phyloP scores from a whole-genome alignment of 176 grass and related monocot genomes.

The Paspalum notatum region DNA sequence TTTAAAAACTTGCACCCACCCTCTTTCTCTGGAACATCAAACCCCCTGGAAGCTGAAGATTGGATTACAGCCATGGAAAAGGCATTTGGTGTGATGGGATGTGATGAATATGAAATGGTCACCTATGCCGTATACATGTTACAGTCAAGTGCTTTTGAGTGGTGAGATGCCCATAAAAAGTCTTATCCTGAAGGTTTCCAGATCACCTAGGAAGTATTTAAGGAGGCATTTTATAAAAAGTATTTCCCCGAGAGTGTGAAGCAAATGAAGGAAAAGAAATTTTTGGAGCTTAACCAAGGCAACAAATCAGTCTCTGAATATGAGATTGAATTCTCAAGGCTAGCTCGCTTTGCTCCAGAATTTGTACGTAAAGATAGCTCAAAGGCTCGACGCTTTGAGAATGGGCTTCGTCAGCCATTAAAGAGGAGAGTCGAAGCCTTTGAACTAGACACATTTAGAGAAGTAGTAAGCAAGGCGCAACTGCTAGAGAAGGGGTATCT shows the following conservation, averaged over 20 bases:
- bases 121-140: background rate
- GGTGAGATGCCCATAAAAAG: slow-evolving; percentile 1
- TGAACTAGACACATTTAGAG: slow-evolving; percentile 4
- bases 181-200: background rate
- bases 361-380: background rate
- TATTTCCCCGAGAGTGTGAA: background rate
- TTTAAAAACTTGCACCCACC: too few species aligned
- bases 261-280: background rate
- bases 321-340: slow-evolving; percentile 3
- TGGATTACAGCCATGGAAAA: background rate
- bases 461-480: background rate
- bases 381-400: background rate
- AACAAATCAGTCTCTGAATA: background rate
- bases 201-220: background rate
- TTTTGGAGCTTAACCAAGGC: background rate
- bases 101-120: background rate
- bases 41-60: background rate
- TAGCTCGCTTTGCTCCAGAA: background rate
- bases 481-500: background rate
- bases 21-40: background rate
- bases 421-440: background rate
- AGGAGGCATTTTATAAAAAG: background rate
- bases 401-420: background rate
- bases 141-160: background rate
- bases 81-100: background rate